Percentiles rank a stretch among this genome's conserved stretches.
Evolutionary conservation across 2,329 filamentous ascomycete genomes (phyloP).

Genomic region (Talaromyces sp.): DNA sequence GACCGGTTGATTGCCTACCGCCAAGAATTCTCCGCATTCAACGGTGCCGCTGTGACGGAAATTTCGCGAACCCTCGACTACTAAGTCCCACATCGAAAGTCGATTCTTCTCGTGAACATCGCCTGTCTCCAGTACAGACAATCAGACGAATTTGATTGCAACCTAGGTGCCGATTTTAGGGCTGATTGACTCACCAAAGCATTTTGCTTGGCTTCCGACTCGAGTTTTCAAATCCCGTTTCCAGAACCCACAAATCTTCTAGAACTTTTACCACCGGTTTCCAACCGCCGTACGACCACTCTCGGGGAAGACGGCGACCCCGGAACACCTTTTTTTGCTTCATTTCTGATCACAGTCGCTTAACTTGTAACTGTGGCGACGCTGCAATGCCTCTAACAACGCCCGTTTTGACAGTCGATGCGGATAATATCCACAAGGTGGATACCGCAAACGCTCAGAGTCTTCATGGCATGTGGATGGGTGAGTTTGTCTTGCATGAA

Average conservation of each 20-base stretch:
- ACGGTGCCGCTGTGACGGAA: slow-evolving; percentile 19
- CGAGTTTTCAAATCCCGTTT: slow-evolving; percentile 11
- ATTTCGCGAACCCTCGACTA: slow-evolving; percentile 12
- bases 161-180: slow-evolving; percentile 17
- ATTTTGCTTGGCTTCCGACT: slow-evolving; percentile 18
- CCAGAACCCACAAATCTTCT: slow-evolving; percentile 16
- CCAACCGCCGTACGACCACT: slow-evolving; percentile 46
- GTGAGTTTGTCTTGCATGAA: slow-evolving; percentile 57
- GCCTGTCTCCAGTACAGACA: not conserved
- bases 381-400: slow-evolving; percentile 79
- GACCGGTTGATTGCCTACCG: slow-evolving; percentile 10
- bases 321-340: slow-evolving; percentile 32
- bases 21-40: slow-evolving; percentile 19
- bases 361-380: slow-evolving; percentile 28
- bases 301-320: slow-evolving; percentile 49
- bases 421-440: slow-evolving; percentile 89
- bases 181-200: slow-evolving; percentile 24
- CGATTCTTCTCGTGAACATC: not conserved
- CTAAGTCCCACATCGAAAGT: not conserved
- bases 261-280: slow-evolving; percentile 22
- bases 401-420: slow-evolving; percentile 88
- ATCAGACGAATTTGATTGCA: slow-evolving; percentile 18
- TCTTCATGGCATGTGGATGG: slow-evolving; percentile 95
- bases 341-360: slow-evolving; percentile 5
- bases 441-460: slow-evolving; percentile 91